A percentile compares a stretch with the other conserved stretches of the same genome.
Evolutionary conservation across 225 moss, liverwort and hornwort species (phyloP).

Genomic region (Asterella californica): DNA sequence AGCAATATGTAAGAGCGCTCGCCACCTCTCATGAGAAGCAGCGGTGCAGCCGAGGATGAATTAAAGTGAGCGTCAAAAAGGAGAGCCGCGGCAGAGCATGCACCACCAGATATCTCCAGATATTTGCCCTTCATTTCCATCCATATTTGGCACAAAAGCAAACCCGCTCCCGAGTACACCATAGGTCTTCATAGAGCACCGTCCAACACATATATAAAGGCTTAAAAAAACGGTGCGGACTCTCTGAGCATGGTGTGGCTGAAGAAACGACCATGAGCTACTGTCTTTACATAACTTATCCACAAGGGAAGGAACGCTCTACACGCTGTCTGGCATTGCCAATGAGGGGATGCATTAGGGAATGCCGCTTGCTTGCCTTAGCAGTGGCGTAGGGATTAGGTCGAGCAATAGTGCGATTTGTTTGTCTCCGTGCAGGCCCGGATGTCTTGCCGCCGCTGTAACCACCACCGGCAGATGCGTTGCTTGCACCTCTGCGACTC

Average conservation of each 20-base stretch:
- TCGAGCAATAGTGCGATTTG: constrained; percentile 66
- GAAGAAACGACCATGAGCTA: constrained; percentile 46
- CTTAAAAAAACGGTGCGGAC: constrained; percentile 47
- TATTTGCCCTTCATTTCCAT: constrained; percentile 48
- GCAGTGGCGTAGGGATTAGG: constrained; percentile 73
- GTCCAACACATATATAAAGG: constrained; percentile 42
- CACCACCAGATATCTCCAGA: constrained; percentile 49
- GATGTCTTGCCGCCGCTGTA: constrained; percentile 62
- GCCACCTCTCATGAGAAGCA: constrained; percentile 57
- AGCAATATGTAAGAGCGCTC: constrained; percentile 67
- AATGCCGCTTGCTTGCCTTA: constrained; percentile 90
- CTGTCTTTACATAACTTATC: constrained; percentile 38
- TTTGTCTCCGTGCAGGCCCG: constrained; percentile 63
- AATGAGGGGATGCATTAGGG: constrained; percentile 54
- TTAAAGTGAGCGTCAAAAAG: constrained; percentile 65
- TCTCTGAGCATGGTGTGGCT: constrained; percentile 54
- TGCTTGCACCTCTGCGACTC: constrained; percentile 54
- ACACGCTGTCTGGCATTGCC: constrained; percentile 67
- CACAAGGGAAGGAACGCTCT: constrained; percentile 36
- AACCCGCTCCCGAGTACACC: constrained; percentile 56
- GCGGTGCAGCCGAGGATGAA: constrained; percentile 98
- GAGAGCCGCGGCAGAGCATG: constrained; percentile 50
- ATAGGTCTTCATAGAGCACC: constrained; percentile 51
- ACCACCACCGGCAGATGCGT: constrained; percentile 45
- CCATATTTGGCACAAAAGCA: constrained; percentile 46